Conservation (phyloP, 306 rosid genomes). For the Alnus rubra region DNA sequence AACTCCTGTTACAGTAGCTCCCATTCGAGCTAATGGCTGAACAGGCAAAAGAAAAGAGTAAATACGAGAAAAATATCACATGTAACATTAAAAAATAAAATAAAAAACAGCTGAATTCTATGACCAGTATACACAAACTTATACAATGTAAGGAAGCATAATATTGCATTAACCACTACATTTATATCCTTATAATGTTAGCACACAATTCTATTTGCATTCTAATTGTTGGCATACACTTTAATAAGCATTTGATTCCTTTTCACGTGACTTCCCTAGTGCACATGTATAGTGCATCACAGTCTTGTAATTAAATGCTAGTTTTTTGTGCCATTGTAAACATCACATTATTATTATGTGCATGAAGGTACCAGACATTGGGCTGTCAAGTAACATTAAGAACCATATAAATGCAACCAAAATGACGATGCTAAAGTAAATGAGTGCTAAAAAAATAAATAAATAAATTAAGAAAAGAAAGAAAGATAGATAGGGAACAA, state of each 20-base stretch:
- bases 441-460: no score
- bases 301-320: background rate
- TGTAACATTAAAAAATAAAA: background rate
- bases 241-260: background rate
- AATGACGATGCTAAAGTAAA: no score
- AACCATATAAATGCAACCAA: no score
- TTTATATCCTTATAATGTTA: slow-evolving; percentile 16
- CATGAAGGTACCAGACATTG: no score
- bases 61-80: slow-evolving; percentile 19
- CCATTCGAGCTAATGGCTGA: slow-evolving; percentile 94
- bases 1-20: slow-evolving; percentile 84
- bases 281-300: background rate
- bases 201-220: slow-evolving; percentile 20
- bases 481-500: no score
- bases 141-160: slow-evolving; percentile 5
- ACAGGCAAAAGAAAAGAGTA: slow-evolving; percentile 24
- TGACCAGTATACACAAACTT: slow-evolving; percentile 1
- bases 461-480: no score
- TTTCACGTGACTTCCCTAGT: background rate
- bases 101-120: slow-evolving; percentile 1
- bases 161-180: slow-evolving; percentile 16
- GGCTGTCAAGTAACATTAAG: no score
- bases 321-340: background rate
- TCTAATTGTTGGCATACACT: background rate
- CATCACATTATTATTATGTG: background rate